Base-by-base conservation (phyloP, 768 basidiomycete genomes). In the Podaxis sp. region DNA sequence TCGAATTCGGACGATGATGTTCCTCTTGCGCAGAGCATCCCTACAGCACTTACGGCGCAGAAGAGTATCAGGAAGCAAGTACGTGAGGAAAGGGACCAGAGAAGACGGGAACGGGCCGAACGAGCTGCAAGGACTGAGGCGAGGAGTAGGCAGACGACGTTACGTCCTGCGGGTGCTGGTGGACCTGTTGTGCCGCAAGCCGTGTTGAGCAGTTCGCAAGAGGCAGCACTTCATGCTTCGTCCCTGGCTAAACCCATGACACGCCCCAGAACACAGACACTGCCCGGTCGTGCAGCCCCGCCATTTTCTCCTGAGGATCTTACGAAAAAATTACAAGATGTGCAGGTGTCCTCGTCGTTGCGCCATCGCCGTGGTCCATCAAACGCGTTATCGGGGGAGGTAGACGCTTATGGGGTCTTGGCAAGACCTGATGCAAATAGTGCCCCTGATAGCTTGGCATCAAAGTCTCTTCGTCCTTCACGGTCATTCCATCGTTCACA, bases 41-140 rank as follows among this genome's bases (percentile, higher is more conserved):
- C 94, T 3, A 88, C 87, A 0, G 95, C 95, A 3, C 75, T 96
- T 62, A 83, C 80, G 2, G 94, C 93, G 10, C 95, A 96, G 69
- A 87, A 85, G 67, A 87, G 89, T 4, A 91, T 96, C 58, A 84
- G 91, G 20, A 78, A 80, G 50, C 84, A 92, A 70, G 86, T 91
- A 24, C 81, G 81, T 40, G 85, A 89, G 65, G 91, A 93, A 71
- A 77, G 84, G 33, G 84, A 87, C 38, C 80, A 83, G 64, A 79
- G 87, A 56, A 80, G 80, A 66, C 73, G 79, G 48, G 82, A 86
- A 46, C 79, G 83, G 28, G 78, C 76, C 56, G 62, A 67, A 55
- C 72, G 70, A 61, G 70, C 67, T 17, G 70, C 68, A 24, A 68
- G 72, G 17, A 68, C 65, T 24, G 66, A 69, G 40, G 33, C 44